phyloP scores from a whole-genome alignment of 164 flowering plant genomes.

The Vitis amurensis region DNA sequence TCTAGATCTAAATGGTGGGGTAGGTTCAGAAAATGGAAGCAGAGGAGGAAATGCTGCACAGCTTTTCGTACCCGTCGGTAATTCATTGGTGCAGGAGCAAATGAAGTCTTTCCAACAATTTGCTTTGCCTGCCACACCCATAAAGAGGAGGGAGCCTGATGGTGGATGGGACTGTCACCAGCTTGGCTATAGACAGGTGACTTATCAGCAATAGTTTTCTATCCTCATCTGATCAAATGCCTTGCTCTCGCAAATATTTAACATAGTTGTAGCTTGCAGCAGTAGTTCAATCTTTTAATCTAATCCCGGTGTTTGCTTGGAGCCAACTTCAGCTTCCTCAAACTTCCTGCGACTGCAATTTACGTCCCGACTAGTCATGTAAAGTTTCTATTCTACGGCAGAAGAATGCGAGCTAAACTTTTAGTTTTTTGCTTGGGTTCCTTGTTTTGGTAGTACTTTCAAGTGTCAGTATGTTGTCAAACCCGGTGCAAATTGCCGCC shows the following conservation, averaged over 20 bases:
- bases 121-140: slow-evolving; percentile 7
- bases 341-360: background rate
- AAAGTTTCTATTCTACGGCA: no score
- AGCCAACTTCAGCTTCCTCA: background rate
- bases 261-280: background rate
- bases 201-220: slow-evolving; percentile 8
- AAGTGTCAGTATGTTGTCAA: no score
- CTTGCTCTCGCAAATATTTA: background rate
- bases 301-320: background rate
- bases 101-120: slow-evolving; percentile 14
- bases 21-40: slow-evolving; percentile 9
- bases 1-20: slow-evolving; percentile 16
- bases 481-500: no score
- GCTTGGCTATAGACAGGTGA: slow-evolving; percentile 13
- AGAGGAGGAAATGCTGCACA: slow-evolving; percentile 19
- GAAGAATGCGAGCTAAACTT: no score
- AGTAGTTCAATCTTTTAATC: slow-evolving; percentile 2
- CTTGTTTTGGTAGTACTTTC: no score
- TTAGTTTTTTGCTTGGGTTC: no score
- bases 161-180: slow-evolving; percentile 22
- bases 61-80: slow-evolving; percentile 12
- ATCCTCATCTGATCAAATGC: background rate
- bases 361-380: no score
- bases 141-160: slow-evolving; percentile 21
- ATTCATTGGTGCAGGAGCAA: slow-evolving; percentile 21